These are phyloP conservation scores for Penicillium sp. DNA, from an alignment of 2,329 filamentous ascomycete species.

Conservation along the genomic window DNA sequence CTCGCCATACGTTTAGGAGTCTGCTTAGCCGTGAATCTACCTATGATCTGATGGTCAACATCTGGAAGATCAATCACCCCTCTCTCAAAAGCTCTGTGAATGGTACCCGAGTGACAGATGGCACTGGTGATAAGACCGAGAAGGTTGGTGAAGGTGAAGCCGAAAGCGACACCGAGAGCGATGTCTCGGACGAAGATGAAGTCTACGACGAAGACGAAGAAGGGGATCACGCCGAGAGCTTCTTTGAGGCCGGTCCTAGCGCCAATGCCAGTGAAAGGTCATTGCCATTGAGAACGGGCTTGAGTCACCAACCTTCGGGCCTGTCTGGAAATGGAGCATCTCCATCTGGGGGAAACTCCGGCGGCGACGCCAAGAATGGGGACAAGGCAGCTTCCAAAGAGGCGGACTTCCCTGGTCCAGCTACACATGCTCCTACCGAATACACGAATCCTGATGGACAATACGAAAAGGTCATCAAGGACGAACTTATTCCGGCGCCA, in stretches of 20 bases:
- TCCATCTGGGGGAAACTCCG: slow-evolving; percentile 36
- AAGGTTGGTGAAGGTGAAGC: slow-evolving; percentile 61
- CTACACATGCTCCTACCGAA: slow-evolving; percentile 77
- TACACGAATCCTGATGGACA: slow-evolving; percentile 77
- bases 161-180: slow-evolving; percentile 70
- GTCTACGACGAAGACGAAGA: slow-evolving; percentile 55
- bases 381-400: slow-evolving; percentile 50
- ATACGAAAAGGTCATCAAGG: slow-evolving; percentile 80
- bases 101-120: slow-evolving; percentile 77
- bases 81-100: slow-evolving; percentile 88
- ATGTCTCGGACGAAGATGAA: slow-evolving; percentile 73
- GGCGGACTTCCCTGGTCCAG: slow-evolving; percentile 78
- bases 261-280: slow-evolving; percentile 54
- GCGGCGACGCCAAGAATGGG: slow-evolving; percentile 43
- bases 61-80: slow-evolving; percentile 96
- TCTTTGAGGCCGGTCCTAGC: slow-evolving; percentile 57
- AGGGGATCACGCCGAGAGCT: slow-evolving; percentile 59
- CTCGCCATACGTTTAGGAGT: slow-evolving; percentile 93
- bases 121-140: slow-evolving; percentile 85
- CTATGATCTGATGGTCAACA: slow-evolving; percentile 94
- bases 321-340: slow-evolving; percentile 34
- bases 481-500: slow-evolving; percentile 82
- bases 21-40: slow-evolving; percentile 93
- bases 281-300: slow-evolving; percentile 48
- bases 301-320: slow-evolving; percentile 71